A percentile compares a stretch with the other conserved stretches of the same genome.
These are phyloP conservation scores for Wallacemonas collosoma DNA, from an alignment of 208 protist genomes.

Conservation along the genomic window DNA sequence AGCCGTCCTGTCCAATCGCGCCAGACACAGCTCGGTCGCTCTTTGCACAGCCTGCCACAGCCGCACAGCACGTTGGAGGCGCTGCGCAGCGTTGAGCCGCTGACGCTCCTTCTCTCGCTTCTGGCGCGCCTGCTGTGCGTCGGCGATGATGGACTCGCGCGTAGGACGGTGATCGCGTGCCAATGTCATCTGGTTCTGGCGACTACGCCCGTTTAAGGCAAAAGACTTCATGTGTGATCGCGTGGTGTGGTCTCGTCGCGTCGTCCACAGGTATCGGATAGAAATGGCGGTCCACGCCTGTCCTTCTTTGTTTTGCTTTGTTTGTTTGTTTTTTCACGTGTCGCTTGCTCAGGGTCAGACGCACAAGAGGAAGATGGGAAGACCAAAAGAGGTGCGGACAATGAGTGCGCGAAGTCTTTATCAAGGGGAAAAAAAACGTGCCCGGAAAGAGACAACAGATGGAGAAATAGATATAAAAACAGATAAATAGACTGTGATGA, in stretches of 20 bases:
- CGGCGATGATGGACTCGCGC: constrained; percentile 44
- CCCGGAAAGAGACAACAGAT: neutral
- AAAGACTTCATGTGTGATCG: constrained; percentile 32
- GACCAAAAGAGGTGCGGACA: too few species aligned
- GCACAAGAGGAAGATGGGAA: too few species aligned
- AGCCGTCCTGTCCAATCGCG: constrained; percentile 15
- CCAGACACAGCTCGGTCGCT: constrained; percentile 25
- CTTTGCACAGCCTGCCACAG: constrained; percentile 35
- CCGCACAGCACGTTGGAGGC: constrained; percentile 52
- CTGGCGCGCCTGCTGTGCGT: constrained; percentile 53
- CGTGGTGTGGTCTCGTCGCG: neutral
- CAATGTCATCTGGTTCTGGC: constrained; percentile 58
- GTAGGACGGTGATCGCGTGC: constrained; percentile 63
- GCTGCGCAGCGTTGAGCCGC: constrained; percentile 32
- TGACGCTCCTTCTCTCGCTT: constrained; percentile 47
- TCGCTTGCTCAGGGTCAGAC: too few species aligned
- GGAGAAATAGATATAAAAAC: constrained; percentile 14
- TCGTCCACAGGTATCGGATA: too few species aligned
- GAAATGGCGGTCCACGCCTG: too few species aligned
- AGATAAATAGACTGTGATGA: constrained; percentile 7
- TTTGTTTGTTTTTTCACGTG: too few species aligned
- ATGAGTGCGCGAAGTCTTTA: too few species aligned
- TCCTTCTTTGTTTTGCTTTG: too few species aligned
- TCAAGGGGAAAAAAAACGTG: too few species aligned
- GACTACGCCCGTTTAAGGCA: constrained; percentile 72